A percentile compares a stretch with the other conserved stretches of the same genome.
Conservation (phyloP, 208 protist species). For the Trypanosoma conorhini region DNA sequence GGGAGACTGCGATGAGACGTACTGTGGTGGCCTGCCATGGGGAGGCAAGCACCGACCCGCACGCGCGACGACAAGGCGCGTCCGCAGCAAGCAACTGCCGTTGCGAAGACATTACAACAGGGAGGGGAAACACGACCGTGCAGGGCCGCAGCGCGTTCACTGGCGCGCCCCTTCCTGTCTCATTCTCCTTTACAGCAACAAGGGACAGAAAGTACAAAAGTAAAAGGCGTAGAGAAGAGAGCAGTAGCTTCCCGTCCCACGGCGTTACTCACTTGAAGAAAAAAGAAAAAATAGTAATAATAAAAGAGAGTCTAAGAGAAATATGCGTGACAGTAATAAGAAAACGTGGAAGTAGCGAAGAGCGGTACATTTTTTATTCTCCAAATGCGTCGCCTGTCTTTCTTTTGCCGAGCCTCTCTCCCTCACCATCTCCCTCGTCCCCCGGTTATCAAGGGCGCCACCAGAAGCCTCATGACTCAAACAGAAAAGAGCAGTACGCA, state of each 20-base stretch:
- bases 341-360: neutral
- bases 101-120: neutral
- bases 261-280: neutral
- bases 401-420: neutral
- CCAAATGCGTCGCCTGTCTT: neutral
- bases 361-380: neutral
- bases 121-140: neutral
- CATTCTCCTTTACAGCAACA: neutral
- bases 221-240: neutral
- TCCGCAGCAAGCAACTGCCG: neutral
- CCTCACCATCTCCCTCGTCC: neutral
- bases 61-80: neutral
- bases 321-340: neutral
- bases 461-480: too few species aligned
- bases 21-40: neutral
- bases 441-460: too few species aligned
- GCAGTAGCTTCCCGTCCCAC: too few species aligned
- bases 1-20: neutral
- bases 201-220: neutral
- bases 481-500: too few species aligned
- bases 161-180: neutral
- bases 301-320: neutral
- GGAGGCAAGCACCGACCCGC: neutral
- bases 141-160: neutral
- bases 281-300: conserved; percentile 19